Base-by-base conservation (phyloP, 208 protist species). In the Angomonas desouzai region DNA sequence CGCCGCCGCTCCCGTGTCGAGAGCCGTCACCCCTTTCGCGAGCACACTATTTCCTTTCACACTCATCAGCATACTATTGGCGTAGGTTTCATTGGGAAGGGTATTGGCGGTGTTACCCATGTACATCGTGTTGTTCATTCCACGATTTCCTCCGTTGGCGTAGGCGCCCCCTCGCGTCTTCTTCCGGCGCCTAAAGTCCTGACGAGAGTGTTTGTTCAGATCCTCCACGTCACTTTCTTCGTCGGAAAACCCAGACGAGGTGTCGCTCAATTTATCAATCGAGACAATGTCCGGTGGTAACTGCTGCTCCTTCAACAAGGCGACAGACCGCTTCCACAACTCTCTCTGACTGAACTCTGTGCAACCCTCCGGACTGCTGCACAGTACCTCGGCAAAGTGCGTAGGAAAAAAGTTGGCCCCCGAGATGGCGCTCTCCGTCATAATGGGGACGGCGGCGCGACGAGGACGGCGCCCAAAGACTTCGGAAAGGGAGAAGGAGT, bases 301-400 rank as follows among this genome's bases (percentile, higher is more conserved):
- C 3, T 78, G 84, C 71, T 93, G 89, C 32, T 88, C 68, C 13
- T 89, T 55, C 56, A 95, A 59, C 1, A 80, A 67, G 32, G 65
- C 55, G 61, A 95, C 77, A 16, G 79, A 88, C 22, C 89, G 86
- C 40, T 76, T 84, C 87, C 89, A 95, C 28, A 92, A 76, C 58
- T 70, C 53, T 53, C 89, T 91, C 67, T 90, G 81, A 73, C 88
- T 85, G 68, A 95, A 87, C 55, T 91, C 58, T 22, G 76, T 79
- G 23, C 84, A 91, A 22, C 89, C 89, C 72, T 95, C 89, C 20
- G 72, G 74, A 0, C 83, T 85, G 38, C 67, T 77, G 74, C 83
- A 87, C 38, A 95, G 70, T 22, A 90, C 77, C 6, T 84, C 73
- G 22, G 86, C 86, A 48, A 93, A 91, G 73, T 95, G 89, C 23